Base-by-base conservation (phyloP, 1,284 basidiomycete species). In the Irpex rosettiformis region DNA sequence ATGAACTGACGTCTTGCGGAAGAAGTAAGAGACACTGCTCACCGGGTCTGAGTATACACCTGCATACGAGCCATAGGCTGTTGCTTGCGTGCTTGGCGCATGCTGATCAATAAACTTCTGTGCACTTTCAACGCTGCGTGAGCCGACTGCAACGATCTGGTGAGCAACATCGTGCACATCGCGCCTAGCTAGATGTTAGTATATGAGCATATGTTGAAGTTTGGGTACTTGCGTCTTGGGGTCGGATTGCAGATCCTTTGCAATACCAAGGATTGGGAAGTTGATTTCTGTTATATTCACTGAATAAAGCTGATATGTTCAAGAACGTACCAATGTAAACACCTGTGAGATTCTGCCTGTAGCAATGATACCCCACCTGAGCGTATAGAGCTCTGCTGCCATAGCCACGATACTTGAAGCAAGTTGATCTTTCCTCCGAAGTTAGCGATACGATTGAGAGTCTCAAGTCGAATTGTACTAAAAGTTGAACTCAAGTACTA, bases 101-200 rank as follows among this genome's bases (percentile, higher is more conserved):
- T 80, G 67, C 28, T 75, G 73, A 43, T 80, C 68, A 66, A 94
- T 85, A 70, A 96, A 96, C 40, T 81, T 79, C 60, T 84, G 74
- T 3, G 94, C 94, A 48, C 85, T 89, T 24, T 81, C 77, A 16
- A 84, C 73, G 48, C 75, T 85, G 43, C 93, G 85, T 25, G 94
- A 96, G 6, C 91, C 93, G 24, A 95, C 88, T 1, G 91, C 93
- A 8, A 77, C 79, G 49, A 96, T 77, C 66, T 84, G 84, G 74
- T 96, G 94, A 2, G 77, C 71, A 7, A 96, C 80, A 69, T 96
- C 94, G 27, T 79, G 70, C 3, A 87, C 86, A 52, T 77, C 75
- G 24, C 93, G 90, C 16, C 88, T 90, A 53, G 4, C 54, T 28
- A 18, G 21, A 24, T 8, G 24, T 40, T 28, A 54, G 8, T 30